A percentile compares a stretch with the other conserved stretches of the same genome.
phyloP scores from a whole-genome alignment of 805 yeast species.

The Cyberlindnera veronae region DNA sequence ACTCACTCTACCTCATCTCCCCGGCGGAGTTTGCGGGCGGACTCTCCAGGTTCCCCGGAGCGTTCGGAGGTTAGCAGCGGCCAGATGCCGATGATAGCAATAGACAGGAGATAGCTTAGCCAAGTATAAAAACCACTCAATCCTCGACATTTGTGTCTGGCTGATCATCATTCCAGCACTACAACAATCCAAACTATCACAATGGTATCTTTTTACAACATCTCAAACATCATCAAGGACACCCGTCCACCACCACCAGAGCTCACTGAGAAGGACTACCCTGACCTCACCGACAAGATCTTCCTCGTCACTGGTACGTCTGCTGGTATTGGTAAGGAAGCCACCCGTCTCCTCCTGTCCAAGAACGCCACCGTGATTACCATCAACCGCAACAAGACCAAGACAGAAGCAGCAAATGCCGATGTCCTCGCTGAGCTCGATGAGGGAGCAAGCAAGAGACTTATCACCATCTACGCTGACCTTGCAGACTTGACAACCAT shows the following conservation, averaged over 20 bases:
- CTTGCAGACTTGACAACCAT: constrained; percentile 41
- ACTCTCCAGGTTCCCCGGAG: too few species aligned
- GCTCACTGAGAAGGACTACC: constrained; percentile 22
- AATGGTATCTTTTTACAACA: neutral
- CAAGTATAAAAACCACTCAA: too few species aligned
- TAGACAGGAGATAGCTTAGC: too few species aligned
- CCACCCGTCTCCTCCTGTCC: constrained; percentile 29
- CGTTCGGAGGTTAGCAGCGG: too few species aligned
- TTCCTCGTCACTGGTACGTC: constrained; percentile 33
- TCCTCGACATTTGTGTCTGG: too few species aligned
- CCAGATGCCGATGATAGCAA: too few species aligned
- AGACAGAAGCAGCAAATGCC: constrained; percentile 30
- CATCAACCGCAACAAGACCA: constrained; percentile 34
- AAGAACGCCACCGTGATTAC: constrained; percentile 35
- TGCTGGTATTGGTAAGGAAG: constrained; percentile 34
- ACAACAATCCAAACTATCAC: too few species aligned
- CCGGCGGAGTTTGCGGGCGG: too few species aligned
- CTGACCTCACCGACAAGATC: constrained; percentile 3
- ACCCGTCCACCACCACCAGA: neutral
- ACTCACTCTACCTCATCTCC: too few species aligned
- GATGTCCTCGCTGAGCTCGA: constrained; percentile 26
- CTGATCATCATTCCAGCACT: too few species aligned
- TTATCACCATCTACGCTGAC: constrained; percentile 30
- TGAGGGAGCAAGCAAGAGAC: constrained; percentile 15
- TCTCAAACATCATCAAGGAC: neutral